A percentile compares a stretch with the other conserved stretches of the same genome.
These are phyloP conservation scores for Curvularia sp. DNA, from an alignment of 2,329 filamentous ascomycete species.

Conservation along the genomic window DNA sequence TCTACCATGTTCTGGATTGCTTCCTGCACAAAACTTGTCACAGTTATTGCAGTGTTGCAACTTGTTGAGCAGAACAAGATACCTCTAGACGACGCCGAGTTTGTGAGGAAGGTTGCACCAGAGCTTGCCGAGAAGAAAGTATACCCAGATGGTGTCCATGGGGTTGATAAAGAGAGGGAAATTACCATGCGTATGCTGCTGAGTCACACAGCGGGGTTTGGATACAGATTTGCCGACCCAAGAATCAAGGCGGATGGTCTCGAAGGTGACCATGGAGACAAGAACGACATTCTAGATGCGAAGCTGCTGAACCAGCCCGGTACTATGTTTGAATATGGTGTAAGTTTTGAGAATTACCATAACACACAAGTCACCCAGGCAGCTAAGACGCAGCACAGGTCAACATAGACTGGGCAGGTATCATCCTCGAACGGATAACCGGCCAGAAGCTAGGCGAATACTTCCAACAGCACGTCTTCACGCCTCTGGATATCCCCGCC, in stretches of 20 bases:
- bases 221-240: constrained; percentile 59
- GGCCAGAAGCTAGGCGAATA: constrained; percentile 55
- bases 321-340: constrained; percentile 65
- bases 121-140: constrained; percentile 54
- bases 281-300: constrained; percentile 58
- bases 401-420: constrained; percentile 60
- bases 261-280: constrained; percentile 30
- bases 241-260: constrained; percentile 55
- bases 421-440: constrained; percentile 56
- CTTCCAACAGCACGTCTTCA: constrained; percentile 56
- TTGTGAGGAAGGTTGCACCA: constrained; percentile 42
- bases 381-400: constrained; percentile 47
- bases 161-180: constrained; percentile 50
- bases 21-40: constrained; percentile 57
- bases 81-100: constrained; percentile 44
- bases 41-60: constrained; percentile 45
- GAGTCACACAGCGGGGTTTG: constrained; percentile 60
- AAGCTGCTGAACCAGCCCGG: constrained; percentile 71
- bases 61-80: constrained; percentile 50
- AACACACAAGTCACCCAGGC: background rate
- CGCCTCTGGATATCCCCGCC: constrained; percentile 53
- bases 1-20: constrained; percentile 65
- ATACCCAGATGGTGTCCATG: constrained; percentile 44
- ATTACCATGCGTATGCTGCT: constrained; percentile 62
- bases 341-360: constrained; percentile 21